Conservation (phyloP, 306 rosid genomes). For the Cicer bijugum region DNA sequence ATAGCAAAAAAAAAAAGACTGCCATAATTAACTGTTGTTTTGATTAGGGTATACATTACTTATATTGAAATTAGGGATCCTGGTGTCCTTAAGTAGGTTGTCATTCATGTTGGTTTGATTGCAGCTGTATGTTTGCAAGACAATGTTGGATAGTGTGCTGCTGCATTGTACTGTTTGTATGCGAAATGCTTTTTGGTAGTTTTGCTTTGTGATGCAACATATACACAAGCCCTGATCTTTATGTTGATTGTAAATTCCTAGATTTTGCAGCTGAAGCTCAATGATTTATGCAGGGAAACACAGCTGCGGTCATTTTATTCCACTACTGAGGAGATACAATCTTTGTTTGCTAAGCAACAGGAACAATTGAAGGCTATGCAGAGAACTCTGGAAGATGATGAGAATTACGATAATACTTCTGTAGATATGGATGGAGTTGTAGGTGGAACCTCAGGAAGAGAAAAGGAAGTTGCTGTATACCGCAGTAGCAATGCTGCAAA, state of each 20-base stretch:
- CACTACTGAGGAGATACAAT: constrained; percentile 89
- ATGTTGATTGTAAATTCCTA: constrained; percentile 25
- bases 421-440: constrained; percentile 60
- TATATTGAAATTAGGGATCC: constrained; percentile 13
- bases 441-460: constrained; percentile 50
- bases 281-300: constrained; percentile 71
- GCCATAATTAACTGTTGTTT: constrained; percentile 28
- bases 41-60: constrained; percentile 30
- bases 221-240: constrained; percentile 28
- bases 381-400: constrained; percentile 91
- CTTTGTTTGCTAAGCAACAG: constrained; percentile 81
- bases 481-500: constrained; percentile 52
- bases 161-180: constrained; percentile 26
- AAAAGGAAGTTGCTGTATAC: constrained; percentile 49
- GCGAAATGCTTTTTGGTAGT: constrained; percentile 18
- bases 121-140: constrained; percentile 12
- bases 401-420: constrained; percentile 81
- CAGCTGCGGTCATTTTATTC: constrained; percentile 94
- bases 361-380: constrained; percentile 92
- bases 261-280: constrained; percentile 49
- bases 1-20: background rate
- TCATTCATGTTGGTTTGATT: constrained; percentile 35
- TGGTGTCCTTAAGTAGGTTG: constrained; percentile 32
- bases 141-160: constrained; percentile 20
- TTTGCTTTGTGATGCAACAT: constrained; percentile 36